phyloP scores from a whole-genome alignment of 345 rosid genomes.

The Linum trigynum region DNA sequence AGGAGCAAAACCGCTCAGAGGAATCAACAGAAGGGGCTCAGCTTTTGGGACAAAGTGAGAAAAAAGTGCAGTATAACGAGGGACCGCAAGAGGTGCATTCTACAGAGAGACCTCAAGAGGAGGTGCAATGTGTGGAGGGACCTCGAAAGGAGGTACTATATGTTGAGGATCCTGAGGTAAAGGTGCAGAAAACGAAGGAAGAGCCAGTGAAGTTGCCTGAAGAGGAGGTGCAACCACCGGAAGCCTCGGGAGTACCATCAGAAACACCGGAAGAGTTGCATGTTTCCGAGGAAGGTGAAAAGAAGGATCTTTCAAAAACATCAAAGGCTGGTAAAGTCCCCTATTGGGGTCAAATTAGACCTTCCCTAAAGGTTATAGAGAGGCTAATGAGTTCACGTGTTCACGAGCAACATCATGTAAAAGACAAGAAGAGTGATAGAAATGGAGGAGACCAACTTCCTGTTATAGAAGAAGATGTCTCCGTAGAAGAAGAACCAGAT shows the following conservation, averaged over 20 bases:
- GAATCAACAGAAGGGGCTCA: background rate
- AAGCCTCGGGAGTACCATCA: conserved; percentile 1
- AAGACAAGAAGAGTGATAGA: conserved; percentile 17
- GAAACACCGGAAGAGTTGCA: conserved; percentile 8
- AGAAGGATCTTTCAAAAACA: conserved; percentile 32
- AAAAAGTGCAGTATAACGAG: conserved; percentile 3
- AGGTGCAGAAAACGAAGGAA: conserved; percentile 1
- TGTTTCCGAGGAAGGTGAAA: conserved; percentile 13
- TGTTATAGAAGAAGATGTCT: conserved; percentile 22
- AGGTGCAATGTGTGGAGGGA: background rate
- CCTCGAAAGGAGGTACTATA: background rate
- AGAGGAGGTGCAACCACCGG: conserved; percentile 2
- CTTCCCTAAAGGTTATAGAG: conserved; percentile 53
- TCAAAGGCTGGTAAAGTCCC: conserved; percentile 29
- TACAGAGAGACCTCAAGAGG: conserved; percentile 7
- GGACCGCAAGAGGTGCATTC: conserved; percentile 5
- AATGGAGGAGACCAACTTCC: conserved; percentile 29
- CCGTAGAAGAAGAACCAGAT: conserved; percentile 32
- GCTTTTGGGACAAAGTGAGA: conserved; percentile 3
- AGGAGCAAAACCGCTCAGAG: conserved; percentile 17
- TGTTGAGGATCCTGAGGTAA: background rate
- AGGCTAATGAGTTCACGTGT: conserved; percentile 62
- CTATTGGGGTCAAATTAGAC: conserved; percentile 58
- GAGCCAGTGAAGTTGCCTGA: conserved; percentile 11
- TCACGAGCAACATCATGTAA: conserved; percentile 32